Evolutionary conservation across 306 rosid species (phyloP), one percentile per base, ranked within the genome.

Genomic region (Carpinus viminea): DNA sequence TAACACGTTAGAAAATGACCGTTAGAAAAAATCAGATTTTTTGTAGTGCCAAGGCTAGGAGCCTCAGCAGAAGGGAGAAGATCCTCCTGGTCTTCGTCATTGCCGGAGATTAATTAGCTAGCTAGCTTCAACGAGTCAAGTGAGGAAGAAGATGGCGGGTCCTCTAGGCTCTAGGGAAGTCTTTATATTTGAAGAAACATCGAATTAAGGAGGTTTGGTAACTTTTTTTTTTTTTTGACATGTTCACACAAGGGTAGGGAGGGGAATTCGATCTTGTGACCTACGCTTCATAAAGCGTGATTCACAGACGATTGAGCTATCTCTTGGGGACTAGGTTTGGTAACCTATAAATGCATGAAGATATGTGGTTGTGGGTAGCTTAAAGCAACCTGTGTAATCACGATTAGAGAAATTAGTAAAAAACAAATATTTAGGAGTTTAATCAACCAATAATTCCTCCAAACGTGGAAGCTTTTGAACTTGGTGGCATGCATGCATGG

Each of bases 31-130:
- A n/a, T n/a, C n/a, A n/a, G n/a, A n/a, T n/a, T n/a, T n/a, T n/a
- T n/a, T n/a, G n/a, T n/a, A n/a, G n/a, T n/a, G n/a, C n/a, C n/a
- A 81, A 36, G 73, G 85, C 85, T 18, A 81, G 72, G n/a, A 85
- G 80, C 85, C 88, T 85, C 1, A 74, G 65, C 50, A 81, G 15
- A 70, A 69, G n/a, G 75, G 57, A 36, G 75, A 78, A 61, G 80
- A 78, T 41, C 64, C 65, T 81, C 68, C 68, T 74, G 70, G 43
- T 20, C 80, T 74, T 65, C 17, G 62, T 55, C 88, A 85, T 85
- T 61, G 46, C 51, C 51, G 43, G 50, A n/a, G 11, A 36, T 38
- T 36, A 36, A 36, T 36, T 38, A 38, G 43, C 43, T 38, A 31
- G 34, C 34, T 31, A 31, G 70, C 48, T 16, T 36, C 11, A 18